These are phyloP conservation scores for Coemansia sp. DNA, from an alignment of 192 early-diverging fungal genomes.

Conservation along the genomic window DNA sequence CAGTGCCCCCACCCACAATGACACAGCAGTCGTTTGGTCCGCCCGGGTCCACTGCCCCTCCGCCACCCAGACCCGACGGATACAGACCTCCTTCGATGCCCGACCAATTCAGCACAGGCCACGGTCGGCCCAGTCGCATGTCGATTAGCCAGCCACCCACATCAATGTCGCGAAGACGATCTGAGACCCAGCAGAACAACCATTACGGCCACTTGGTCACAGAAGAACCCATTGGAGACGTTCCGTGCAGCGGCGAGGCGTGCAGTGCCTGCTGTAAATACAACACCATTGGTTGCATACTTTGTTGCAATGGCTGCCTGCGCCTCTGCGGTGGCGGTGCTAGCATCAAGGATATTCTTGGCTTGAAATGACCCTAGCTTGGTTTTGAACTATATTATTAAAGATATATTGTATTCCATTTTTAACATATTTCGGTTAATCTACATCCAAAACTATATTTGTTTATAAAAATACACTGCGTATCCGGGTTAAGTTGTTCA, in stretches of 20 bases:
- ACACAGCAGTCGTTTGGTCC: conserved; percentile 13
- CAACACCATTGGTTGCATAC: conserved; percentile 37
- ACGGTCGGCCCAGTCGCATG: conserved; percentile 12
- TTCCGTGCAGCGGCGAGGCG: conserved; percentile 36
- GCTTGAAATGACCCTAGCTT: conserved; percentile 11
- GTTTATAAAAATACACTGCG: neutral
- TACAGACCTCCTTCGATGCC: conserved; percentile 21
- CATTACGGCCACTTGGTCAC: conserved; percentile 49
- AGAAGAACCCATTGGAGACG: conserved; percentile 21
- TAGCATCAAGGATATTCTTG: conserved; percentile 42
- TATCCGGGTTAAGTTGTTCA: neutral
- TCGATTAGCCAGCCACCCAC: conserved; percentile 9
- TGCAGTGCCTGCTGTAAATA: conserved; percentile 53
- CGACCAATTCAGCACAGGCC: conserved; percentile 6
- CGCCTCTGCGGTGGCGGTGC: conserved; percentile 42
- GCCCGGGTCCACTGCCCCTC: neutral
- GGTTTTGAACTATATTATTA: neutral
- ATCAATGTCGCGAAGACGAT: conserved; percentile 6
- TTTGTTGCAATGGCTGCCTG: conserved; percentile 52
- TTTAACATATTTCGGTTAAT: neutral
- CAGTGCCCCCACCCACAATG: conserved; percentile 5
- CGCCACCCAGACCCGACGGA: conserved; percentile 1
- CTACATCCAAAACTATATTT: neutral
- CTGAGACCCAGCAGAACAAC: conserved; percentile 3
- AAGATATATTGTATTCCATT: neutral